Evolutionary conservation across 306 rosid genomes (phyloP).

Genomic region (Citrullus amarus): DNA sequence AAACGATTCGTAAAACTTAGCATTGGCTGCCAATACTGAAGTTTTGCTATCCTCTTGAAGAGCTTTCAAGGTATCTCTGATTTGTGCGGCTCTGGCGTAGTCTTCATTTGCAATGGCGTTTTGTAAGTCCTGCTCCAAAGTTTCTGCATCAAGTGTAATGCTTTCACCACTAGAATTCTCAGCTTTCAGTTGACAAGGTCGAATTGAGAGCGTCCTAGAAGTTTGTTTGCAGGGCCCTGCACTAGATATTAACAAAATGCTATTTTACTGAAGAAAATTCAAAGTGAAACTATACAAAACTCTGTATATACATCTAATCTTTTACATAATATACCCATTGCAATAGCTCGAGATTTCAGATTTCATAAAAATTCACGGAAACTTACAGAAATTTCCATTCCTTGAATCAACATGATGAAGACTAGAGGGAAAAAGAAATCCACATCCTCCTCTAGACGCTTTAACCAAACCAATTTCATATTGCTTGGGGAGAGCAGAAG

Average conservation of each 20-base stretch:
- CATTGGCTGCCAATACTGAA: slow-evolving; percentile 43
- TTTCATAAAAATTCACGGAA: not conserved
- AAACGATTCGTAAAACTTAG: slow-evolving; percentile 60
- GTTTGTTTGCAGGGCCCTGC: slow-evolving; percentile 20
- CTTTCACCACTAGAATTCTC: slow-evolving; percentile 43
- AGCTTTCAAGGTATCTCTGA: slow-evolving; percentile 58
- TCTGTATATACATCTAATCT: not conserved
- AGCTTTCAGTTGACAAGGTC: slow-evolving; percentile 32
- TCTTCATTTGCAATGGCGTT: slow-evolving; percentile 75
- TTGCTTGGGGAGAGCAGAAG: not conserved
- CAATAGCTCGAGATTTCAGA: not conserved
- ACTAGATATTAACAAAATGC: slow-evolving; percentile 18
- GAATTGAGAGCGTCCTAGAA: slow-evolving; percentile 19
- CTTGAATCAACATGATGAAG: not conserved
- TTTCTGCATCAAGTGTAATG: slow-evolving; percentile 38
- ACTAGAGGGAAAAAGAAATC: not conserved
- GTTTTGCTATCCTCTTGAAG: slow-evolving; percentile 49
- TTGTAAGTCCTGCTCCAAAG: slow-evolving; percentile 52
- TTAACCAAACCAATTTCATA: not conserved
- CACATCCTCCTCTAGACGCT: not conserved
- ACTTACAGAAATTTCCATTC: not conserved
- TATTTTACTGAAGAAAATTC: not conserved
- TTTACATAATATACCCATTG: not conserved
- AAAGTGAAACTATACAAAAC: not conserved
- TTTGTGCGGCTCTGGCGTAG: slow-evolving; percentile 68